Conservation (phyloP, 257 asterid genomes). For the Buddleja alternifolia region DNA sequence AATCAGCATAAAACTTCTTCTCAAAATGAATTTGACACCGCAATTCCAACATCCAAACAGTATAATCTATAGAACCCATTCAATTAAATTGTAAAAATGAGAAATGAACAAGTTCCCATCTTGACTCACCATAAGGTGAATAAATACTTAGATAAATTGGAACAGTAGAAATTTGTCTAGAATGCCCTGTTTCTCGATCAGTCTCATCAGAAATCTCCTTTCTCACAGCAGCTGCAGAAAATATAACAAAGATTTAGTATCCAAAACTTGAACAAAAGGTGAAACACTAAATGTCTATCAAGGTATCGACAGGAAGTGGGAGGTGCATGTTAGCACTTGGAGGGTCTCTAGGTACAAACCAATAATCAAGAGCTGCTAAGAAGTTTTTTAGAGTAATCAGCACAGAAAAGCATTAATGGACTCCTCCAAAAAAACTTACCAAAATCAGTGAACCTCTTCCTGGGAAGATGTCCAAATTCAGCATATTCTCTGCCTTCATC, state of each 20-base stretch:
- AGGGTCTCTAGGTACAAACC: no score
- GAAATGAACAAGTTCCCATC: slow-evolving; percentile 6
- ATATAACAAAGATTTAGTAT: slow-evolving; percentile 28
- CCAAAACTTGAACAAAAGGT: background rate
- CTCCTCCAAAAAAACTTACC: slow-evolving; percentile 49
- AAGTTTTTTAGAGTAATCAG: no score
- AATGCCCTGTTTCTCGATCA: slow-evolving; percentile 93
- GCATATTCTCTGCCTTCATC: slow-evolving; percentile 95
- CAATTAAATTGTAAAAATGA: background rate
- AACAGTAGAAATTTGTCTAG: slow-evolving; percentile 80
- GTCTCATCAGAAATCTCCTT: slow-evolving; percentile 95
- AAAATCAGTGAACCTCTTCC: slow-evolving; percentile 85
- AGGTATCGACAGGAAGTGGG: no score
- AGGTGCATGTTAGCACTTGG: no score
- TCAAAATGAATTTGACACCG: slow-evolving; percentile 8
- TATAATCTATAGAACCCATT: background rate
- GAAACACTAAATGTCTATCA: background rate
- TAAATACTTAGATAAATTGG: slow-evolving; percentile 94
- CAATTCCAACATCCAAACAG: background rate
- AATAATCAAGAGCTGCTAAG: no score
- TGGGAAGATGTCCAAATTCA: slow-evolving; percentile 94
- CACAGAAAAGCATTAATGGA: background rate
- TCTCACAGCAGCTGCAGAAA: slow-evolving; percentile 83
- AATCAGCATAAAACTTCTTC: background rate
- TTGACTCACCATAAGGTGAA: slow-evolving; percentile 76